phyloP scores from a whole-genome alignment of 2,329 filamentous ascomycete species.

The Penicillium sp. region DNA sequence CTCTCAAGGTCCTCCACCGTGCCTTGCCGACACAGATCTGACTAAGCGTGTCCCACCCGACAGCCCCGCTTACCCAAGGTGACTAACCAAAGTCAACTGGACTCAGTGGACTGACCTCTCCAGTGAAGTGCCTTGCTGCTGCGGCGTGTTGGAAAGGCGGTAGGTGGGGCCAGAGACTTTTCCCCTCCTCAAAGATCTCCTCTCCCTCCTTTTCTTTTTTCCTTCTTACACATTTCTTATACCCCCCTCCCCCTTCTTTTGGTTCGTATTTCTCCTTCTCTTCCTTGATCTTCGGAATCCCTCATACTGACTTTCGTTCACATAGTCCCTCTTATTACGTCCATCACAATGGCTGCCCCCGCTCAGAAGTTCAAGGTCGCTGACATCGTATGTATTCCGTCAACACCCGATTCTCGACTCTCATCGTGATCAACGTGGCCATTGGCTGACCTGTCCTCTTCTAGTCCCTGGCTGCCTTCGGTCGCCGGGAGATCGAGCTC shows the following conservation, averaged over 20 bases:
- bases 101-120: neutral
- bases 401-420: neutral
- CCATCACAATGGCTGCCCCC: conserved; percentile 66
- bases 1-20: neutral
- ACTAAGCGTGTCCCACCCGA: neutral
- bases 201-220: conserved; percentile 18
- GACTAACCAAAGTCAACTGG: neutral
- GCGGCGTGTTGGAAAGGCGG: conserved; percentile 4
- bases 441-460: conserved; percentile 14
- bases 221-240: conserved; percentile 16
- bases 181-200: conserved; percentile 19
- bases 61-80: neutral
- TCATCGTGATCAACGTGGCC: neutral
- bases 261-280: conserved; percentile 14
- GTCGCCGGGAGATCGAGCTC: conserved; percentile 98
- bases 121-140: neutral
- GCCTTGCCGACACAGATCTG: neutral
- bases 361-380: conserved; percentile 97
- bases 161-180: conserved; percentile 21
- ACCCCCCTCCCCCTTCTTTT: conserved; percentile 8
- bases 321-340: conserved; percentile 15
- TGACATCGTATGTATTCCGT: conserved; percentile 66
- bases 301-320: conserved; percentile 8
- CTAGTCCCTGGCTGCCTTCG: conserved; percentile 88
- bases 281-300: conserved; percentile 12